Base-by-base conservation (phyloP, 2,329 filamentous ascomycete genomes). In the Colletotrichum tanaceti region DNA sequence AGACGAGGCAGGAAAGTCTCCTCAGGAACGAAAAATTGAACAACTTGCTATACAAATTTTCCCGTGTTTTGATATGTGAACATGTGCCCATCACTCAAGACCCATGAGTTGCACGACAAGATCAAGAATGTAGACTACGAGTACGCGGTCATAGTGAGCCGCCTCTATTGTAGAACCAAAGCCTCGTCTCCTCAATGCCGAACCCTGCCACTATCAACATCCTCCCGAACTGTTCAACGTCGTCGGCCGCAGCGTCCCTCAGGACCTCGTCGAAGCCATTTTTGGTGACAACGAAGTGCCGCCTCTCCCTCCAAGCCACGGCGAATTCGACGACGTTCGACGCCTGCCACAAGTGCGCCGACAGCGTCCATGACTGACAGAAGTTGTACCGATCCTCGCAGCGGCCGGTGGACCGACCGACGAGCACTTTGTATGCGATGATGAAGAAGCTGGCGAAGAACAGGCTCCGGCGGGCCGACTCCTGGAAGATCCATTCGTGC, bases 381-480 rank as follows among this genome's bases (percentile, higher is more conserved):
- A 76, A 53, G 5, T 76, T 73, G 11, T 77, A 70, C 58, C 70
- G 74, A 2, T 75, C 76, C 52, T 77, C 75, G 43, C 79, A 80
- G 2, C 71, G 65, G 3, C 68, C 68, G 4, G 28, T 5, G 10
- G 64, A 65, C 3, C 73, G 71, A 2, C 77, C 77, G 2, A 75
- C 65, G n/a, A 83, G 69, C 18, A 80, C 70, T 1, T 77, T 75
- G 65, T 82, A 80, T 14, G 75, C 69, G 54, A 81, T 77, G 20
- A 80, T 59, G 60, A 87, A 79, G 50, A 84, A 86, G 70, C 84
- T 83, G 0, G 81, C 74, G 14, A 85, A 77, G 1, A 88, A 75
- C 0, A 85, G 77, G 0, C 86, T 88, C 18, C 86, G 82, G 2
- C 86, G 80, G 1, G 82, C 77, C 0, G 85, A 87, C 73, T 89